Evolutionary conservation across 768 basidiomycete species (phyloP), one percentile per base, ranked within the genome.

Genomic region (Suillus fuscotomentosus): DNA sequence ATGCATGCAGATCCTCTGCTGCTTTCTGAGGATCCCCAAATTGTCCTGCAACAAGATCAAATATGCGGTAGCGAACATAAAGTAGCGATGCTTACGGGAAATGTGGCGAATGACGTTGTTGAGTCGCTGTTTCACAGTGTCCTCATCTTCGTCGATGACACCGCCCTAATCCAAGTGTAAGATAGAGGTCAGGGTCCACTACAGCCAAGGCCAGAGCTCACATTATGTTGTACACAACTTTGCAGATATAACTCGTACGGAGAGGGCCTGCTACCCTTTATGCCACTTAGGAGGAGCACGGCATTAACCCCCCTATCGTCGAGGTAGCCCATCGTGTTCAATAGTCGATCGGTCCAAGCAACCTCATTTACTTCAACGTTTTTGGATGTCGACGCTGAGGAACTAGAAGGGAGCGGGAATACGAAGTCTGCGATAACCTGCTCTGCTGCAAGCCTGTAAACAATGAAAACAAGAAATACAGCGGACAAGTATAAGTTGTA

Each of bases 91-190:
- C 85, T 36, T 67, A 93, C 93, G 72, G 50, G 92, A 81, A 14
- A 95, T 74, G 41, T 83, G 79, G 64, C 85, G 83, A 62, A 88
- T 83, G 17, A 87, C 70, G 5, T 68, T 69, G 50, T 84, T 84
- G 39, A 97, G 79, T 57, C 81, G 81, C 17, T 80, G 82, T 57
- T 80, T 80, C 60, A 92, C 78, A 1, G 71, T 71, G 53, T 91
- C 90, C 70, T 92, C 92, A 66, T 94, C 82, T 66, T 90, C 86
- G 69, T 97, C 95, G 59, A 97, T 91, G 53, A 95, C 83, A 1
- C 97, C 97, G 1, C 95, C 95, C 95, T 97, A 66, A 7, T 59
- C 17, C 36, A 27, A 50, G 42, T 36, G n/a, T 31, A 13, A 13
- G 57, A 68, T 27, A 64, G 60, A 57, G 39, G 36, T 55, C 42